Percentiles rank a stretch among this genome's conserved stretches.
These are phyloP conservation scores for Aspergillus baeticus DNA, from an alignment of 495 filamentous ascomycete genomes.

Conservation along the genomic window DNA sequence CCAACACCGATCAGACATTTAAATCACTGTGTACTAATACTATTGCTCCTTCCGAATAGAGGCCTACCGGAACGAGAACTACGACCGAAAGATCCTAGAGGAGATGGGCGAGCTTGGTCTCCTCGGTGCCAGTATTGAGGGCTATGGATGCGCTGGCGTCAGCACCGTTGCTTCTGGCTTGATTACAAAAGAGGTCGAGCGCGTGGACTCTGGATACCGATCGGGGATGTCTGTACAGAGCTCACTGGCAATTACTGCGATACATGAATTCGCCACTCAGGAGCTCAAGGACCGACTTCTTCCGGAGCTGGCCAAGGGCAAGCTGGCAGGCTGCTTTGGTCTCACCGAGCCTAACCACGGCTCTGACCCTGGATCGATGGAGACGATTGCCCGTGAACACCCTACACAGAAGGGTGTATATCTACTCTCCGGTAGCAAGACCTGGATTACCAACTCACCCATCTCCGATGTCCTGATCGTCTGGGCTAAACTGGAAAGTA, in stretches of 20 bases:
- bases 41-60: slow-evolving; percentile 49
- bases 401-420: slow-evolving; percentile 85
- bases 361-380: slow-evolving; percentile 95
- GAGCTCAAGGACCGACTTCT: slow-evolving; percentile 91
- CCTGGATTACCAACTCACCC: slow-evolving; percentile 98
- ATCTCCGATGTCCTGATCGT: slow-evolving; percentile 89
- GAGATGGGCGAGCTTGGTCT: slow-evolving; percentile 97
- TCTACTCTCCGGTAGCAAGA: slow-evolving; percentile 82
- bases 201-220: slow-evolving; percentile 93
- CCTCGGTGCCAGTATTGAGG: slow-evolving; percentile 85
- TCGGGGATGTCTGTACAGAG: slow-evolving; percentile 96
- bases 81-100: slow-evolving; percentile 80
- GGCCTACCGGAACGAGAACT: slow-evolving; percentile 92
- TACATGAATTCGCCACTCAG: slow-evolving; percentile 84
- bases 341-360: slow-evolving; percentile 98
- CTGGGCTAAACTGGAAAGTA: slow-evolving; percentile 89
- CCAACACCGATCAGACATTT: background rate
- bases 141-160: slow-evolving; percentile 92
- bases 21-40: background rate
- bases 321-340: slow-evolving; percentile 87
- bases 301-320: slow-evolving; percentile 80
- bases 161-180: slow-evolving; percentile 88
- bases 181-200: slow-evolving; percentile 93
- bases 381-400: slow-evolving; percentile 81
- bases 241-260: slow-evolving; percentile 94